These are phyloP conservation scores for Citrus australasica DNA, from an alignment of 345 rosid genomes.

Conservation along the genomic window DNA sequence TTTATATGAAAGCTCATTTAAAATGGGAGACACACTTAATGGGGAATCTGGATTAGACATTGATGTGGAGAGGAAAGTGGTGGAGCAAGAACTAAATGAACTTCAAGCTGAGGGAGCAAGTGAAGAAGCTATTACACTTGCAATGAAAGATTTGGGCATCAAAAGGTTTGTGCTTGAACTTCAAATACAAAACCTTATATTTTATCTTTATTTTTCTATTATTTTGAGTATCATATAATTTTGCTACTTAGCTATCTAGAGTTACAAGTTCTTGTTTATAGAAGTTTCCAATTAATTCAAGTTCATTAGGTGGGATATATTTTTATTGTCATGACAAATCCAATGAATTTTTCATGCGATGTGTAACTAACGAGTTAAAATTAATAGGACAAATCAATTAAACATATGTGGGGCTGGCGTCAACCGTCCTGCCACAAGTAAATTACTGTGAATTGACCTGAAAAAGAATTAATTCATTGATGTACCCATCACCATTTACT, in stretches of 20 bases:
- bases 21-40: slow-evolving; percentile 54
- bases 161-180: slow-evolving; percentile 33
- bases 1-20: slow-evolving; percentile 34
- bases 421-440: neutral
- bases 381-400: neutral
- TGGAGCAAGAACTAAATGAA: slow-evolving; percentile 40
- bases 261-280: neutral
- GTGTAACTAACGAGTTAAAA: neutral
- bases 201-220: too few relatives aligned
- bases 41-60: slow-evolving; percentile 50
- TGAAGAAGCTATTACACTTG: slow-evolving; percentile 31
- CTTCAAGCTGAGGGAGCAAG: slow-evolving; percentile 37
- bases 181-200: neutral
- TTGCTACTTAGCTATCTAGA: neutral
- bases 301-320: neutral
- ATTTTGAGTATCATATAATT: too few relatives aligned
- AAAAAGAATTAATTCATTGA: neutral
- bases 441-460: neutral
- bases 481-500: neutral
- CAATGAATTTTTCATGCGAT: neutral
- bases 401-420: neutral
- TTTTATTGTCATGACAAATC: neutral
- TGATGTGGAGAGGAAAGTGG: slow-evolving; percentile 40
- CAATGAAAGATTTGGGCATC: slow-evolving; percentile 60
- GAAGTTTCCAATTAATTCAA: neutral